A percentile compares a stretch with the other conserved stretches of the same genome.
Conservation (phyloP, 495 filamentous ascomycete genomes). For the Pyrenopolyporus hunteri region DNA sequence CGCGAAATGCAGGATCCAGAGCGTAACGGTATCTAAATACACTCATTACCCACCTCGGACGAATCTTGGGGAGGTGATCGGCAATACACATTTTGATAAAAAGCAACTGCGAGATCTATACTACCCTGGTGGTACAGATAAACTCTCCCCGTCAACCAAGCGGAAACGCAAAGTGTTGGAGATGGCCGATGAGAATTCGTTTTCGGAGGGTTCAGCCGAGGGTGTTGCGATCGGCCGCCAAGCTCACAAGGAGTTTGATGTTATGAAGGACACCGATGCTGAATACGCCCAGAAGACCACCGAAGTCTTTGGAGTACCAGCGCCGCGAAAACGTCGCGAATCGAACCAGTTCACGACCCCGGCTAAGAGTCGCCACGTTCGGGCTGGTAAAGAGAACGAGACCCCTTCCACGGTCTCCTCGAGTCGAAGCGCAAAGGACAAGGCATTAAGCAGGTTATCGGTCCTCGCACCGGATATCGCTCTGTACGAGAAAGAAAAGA, state of each 20-base stretch:
- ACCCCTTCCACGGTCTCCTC: constrained; percentile 71
- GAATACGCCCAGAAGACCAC: constrained; percentile 33
- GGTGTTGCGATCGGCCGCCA: constrained; percentile 37
- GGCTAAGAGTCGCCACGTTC: constrained; percentile 49
- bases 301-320: constrained; percentile 38
- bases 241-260: constrained; percentile 44
- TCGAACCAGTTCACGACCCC: constrained; percentile 47
- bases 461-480: constrained; percentile 80
- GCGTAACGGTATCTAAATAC: constrained; percentile 71
- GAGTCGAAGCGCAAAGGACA: constrained; percentile 85
- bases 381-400: constrained; percentile 79
- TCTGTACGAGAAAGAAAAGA: constrained; percentile 91
- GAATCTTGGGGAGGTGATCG: constrained; percentile 90
- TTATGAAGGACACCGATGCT: constrained; percentile 39
- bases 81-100: constrained; percentile 69
- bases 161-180: constrained; percentile 51
- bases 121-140: constrained; percentile 50
- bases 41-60: constrained; percentile 83
- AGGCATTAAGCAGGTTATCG: constrained; percentile 76
- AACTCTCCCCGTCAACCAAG: constrained; percentile 39
- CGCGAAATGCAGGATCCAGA: constrained; percentile 76
- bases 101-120: constrained; percentile 42
- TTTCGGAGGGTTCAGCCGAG: constrained; percentile 30
- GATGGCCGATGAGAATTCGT: constrained; percentile 48
- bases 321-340: constrained; percentile 23